Evolutionary conservation across 495 filamentous ascomycete species (phyloP).

Genomic region (Articulospora tetracladia): DNA sequence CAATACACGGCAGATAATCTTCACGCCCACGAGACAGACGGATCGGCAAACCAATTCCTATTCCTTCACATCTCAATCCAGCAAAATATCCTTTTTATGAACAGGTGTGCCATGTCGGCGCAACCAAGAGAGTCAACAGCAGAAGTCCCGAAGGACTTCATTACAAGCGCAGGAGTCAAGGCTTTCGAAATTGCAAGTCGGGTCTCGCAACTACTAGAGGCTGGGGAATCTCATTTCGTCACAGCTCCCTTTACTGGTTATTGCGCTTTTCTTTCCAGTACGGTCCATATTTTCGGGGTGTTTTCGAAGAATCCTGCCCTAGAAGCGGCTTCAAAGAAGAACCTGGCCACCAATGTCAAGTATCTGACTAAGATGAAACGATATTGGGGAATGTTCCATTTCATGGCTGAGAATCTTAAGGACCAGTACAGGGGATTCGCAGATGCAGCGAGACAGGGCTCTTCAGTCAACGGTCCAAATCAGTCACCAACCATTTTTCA

Average conservation of each 20-base stretch:
- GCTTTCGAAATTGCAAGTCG: conserved; percentile 87
- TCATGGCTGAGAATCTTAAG: conserved; percentile 89
- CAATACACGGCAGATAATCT: conserved; percentile 79
- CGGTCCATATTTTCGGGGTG: conserved; percentile 87
- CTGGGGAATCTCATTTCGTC: conserved; percentile 73
- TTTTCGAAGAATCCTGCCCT: conserved; percentile 78
- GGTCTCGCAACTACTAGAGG: conserved; percentile 79
- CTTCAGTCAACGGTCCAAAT: conserved; percentile 28
- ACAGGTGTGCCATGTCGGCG: conserved; percentile 65
- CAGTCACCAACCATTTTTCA: conserved; percentile 72
- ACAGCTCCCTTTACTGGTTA: conserved; percentile 93
- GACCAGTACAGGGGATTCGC: conserved; percentile 84
- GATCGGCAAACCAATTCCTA: conserved; percentile 87
- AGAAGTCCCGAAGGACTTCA: conserved; percentile 76
- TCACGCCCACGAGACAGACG: conserved; percentile 75
- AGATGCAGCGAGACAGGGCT: conserved; percentile 55
- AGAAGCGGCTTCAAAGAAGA: conserved; percentile 74
- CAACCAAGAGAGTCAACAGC: conserved; percentile 46
- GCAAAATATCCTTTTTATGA: conserved; percentile 87
- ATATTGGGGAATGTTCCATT: conserved; percentile 98
- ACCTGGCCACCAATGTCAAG: conserved; percentile 83
- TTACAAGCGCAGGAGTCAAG: conserved; percentile 68
- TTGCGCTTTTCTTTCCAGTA: conserved; percentile 87
- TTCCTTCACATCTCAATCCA: conserved; percentile 87
- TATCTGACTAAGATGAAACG: conserved; percentile 93